phyloP scores from a whole-genome alignment of 148 eudicot genomes.

The Selenicereus undatus region DNA sequence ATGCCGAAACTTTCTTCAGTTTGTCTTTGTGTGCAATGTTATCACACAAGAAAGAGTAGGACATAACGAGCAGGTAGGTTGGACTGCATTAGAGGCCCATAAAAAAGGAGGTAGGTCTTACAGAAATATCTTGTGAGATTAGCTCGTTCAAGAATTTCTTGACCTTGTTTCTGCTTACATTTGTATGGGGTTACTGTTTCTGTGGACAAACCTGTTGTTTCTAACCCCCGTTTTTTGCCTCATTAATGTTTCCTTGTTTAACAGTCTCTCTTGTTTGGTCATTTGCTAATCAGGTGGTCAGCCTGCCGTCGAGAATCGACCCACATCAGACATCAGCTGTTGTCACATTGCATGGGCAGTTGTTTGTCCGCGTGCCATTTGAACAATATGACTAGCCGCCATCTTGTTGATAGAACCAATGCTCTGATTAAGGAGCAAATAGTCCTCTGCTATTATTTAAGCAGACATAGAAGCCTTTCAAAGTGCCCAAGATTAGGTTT shows the following conservation, averaged over 20 bases:
- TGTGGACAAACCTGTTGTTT: neutral
- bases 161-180: neutral
- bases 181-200: neutral
- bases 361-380: slow-evolving; percentile 80
- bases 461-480: neutral
- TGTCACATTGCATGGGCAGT: slow-evolving; percentile 89
- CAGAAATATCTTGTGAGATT: neutral
- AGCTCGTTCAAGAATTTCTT: neutral
- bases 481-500: neutral
- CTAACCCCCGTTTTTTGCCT: too few species aligned
- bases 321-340: slow-evolving; percentile 97
- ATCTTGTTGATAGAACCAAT: neutral
- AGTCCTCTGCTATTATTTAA: neutral
- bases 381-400: slow-evolving; percentile 32
- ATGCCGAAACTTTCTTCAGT: neutral
- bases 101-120: too few species aligned
- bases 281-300: slow-evolving; percentile 62
- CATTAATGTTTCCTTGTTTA: too few species aligned
- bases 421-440: neutral
- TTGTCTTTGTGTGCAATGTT: neutral
- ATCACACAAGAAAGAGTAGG: too few species aligned
- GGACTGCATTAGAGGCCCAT: too few species aligned
- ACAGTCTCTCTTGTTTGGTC: neutral
- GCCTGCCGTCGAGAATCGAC: slow-evolving; percentile 91
- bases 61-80: too few species aligned